These are phyloP conservation scores for Nemania bipapillata DNA, from an alignment of 2,329 filamentous ascomycete species.

Conservation along the genomic window DNA sequence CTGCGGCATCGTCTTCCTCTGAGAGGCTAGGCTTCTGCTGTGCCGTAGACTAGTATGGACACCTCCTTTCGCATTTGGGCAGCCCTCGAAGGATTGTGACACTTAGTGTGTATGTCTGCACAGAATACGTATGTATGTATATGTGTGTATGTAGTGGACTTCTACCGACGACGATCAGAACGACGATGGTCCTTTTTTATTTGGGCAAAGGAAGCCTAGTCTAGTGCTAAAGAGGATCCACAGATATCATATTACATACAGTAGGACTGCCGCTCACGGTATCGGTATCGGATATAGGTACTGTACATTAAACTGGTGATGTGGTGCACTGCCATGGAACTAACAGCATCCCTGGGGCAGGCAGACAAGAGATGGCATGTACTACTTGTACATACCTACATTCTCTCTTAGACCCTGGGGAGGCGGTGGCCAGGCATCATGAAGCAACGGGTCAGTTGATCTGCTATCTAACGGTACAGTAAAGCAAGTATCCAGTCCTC, in stretches of 20 bases:
- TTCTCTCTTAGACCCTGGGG: background rate
- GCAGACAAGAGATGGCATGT: background rate
- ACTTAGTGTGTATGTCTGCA: background rate
- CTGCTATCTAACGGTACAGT: too few relatives aligned
- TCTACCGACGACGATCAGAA: background rate
- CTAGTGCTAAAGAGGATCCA: background rate
- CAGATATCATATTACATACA: too few relatives aligned
- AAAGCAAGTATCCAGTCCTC: too few relatives aligned
- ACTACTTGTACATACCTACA: too few relatives aligned
- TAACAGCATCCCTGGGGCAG: background rate
- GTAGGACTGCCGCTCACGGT: background rate
- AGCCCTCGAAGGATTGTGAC: conserved; percentile 7
- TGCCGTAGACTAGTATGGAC: conserved; percentile 27
- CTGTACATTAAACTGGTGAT: background rate
- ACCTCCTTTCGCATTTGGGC: background rate
- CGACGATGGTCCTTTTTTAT: background rate
- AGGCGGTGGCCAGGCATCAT: background rate
- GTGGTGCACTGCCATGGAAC: background rate
- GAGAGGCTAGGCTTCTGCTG: conserved; percentile 17
- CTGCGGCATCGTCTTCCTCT: conserved; percentile 17
- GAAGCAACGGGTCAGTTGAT: background rate
- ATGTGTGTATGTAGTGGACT: background rate
- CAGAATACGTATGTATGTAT: too few relatives aligned
- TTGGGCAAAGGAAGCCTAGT: conserved; percentile 2
- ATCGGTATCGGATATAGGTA: background rate